phyloP scores from a whole-genome alignment of 1,284 basidiomycete species.

The Pseudozyma sp. region DNA sequence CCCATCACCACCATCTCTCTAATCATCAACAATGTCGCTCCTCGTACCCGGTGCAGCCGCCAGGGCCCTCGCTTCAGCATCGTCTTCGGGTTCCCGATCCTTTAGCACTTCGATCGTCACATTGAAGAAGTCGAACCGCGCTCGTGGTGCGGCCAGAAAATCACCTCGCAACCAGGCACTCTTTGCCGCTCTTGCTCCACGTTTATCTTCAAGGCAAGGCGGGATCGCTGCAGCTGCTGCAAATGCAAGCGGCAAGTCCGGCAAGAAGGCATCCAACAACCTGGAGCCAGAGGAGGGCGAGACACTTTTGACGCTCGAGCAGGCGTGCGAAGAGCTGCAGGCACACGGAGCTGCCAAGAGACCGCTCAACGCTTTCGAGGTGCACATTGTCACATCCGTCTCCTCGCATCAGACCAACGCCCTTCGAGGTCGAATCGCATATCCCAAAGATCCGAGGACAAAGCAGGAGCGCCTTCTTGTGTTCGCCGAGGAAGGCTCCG shows the following conservation, averaged over 20 bases:
- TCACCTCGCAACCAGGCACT: conserved; percentile 43
- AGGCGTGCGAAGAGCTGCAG: conserved; percentile 45
- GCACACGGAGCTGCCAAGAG: conserved; percentile 33
- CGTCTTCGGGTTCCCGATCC: conserved; percentile 25
- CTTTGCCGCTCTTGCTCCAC: conserved; percentile 31
- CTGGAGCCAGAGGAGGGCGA: conserved; percentile 44
- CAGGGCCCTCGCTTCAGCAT: conserved; percentile 21
- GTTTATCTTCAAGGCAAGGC: conserved; percentile 23
- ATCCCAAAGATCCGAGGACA: conserved; percentile 59
- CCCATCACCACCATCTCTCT: neutral
- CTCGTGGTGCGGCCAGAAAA: conserved; percentile 51
- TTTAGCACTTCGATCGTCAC: conserved; percentile 39
- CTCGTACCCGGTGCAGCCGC: conserved; percentile 12
- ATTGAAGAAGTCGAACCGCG: conserved; percentile 52
- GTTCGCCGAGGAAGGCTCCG: conserved; percentile 65
- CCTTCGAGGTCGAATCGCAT: conserved; percentile 62
- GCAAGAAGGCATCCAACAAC: conserved; percentile 33
- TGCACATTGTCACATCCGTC: conserved; percentile 65
- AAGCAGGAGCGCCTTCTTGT: conserved; percentile 64
- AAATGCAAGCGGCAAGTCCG: conserved; percentile 12
- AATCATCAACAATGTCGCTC: conserved; percentile 17
- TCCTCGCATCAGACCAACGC: conserved; percentile 66
- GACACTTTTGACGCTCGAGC: conserved; percentile 44
- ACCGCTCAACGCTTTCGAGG: conserved; percentile 62
- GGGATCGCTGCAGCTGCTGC: conserved; percentile 12